Evolutionary conservation across 495 filamentous ascomycete genomes (phyloP), one percentile per base, ranked within the genome.

Genomic region (Trypethelium eluteriae): DNA sequence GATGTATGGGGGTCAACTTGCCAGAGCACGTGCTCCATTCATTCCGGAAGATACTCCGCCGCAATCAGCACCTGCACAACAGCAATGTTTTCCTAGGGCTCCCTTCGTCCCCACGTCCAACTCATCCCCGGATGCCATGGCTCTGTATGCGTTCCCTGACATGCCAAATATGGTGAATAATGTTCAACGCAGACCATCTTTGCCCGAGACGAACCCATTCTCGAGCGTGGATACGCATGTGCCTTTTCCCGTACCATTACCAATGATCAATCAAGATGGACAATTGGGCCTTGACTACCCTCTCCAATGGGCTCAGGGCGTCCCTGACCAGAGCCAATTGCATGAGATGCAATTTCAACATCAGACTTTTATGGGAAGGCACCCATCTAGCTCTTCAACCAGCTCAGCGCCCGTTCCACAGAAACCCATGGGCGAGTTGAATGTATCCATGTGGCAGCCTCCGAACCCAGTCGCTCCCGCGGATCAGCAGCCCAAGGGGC

Each of bases 1-100:
- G 7, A 41, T 73, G 59, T 73, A 74, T 61, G 62, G 69, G 16
- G 66, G 66, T 36, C 76, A 75, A 44, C n/a, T 69, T 6, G 72
- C 67, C 35, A 63, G 69, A 39, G 62, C 68, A 3, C 69, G 69
- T 25, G 12, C 57, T 70, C 9, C 63, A 7, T 66, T 65, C 57
- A 50, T 74, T 39, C 74, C 70, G 63, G 72, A 72, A 64, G 72
- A 76, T 57, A 79, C 76, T 7, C 76, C 76, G 18, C 76, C 76
- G 10, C 76, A 79, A 64, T 77, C 76, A 2, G 76, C 76, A 16
- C 76, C 76, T 10, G 76, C 76, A 18, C 70, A 68, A n/a, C 76
- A 79, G 57, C 73, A 75, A 64, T 67, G 69, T 53, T 78, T 78
- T 63, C 72, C 76, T 53, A 62, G 66, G 16, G 41, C 68, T 39